Evolutionary conservation across 2,329 filamentous ascomycete species (phyloP).

Genomic region (Boeremia lycopersici): DNA sequence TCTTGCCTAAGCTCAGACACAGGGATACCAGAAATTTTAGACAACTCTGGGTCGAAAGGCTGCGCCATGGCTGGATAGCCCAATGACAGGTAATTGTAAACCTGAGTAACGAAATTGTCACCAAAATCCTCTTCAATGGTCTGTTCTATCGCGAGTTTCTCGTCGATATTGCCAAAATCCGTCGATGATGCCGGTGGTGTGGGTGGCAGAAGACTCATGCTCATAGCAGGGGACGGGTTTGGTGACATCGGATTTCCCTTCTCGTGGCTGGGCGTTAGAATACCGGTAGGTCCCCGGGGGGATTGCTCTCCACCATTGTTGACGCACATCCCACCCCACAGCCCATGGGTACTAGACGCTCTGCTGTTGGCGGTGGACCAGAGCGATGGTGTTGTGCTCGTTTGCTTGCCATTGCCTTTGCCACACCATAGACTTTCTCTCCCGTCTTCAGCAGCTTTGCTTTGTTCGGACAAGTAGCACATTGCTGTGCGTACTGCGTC

Average conservation of each 20-base stretch:
- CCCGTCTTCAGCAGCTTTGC: constrained; percentile 47
- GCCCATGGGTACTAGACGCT: constrained; percentile 63
- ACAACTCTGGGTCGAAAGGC: constrained; percentile 82
- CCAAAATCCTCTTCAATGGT: constrained; percentile 70
- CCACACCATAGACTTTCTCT: constrained; percentile 67
- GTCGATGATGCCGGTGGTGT: constrained; percentile 45
- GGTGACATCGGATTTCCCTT: constrained; percentile 51
- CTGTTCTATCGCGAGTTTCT: constrained; percentile 52
- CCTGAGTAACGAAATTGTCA: constrained; percentile 87
- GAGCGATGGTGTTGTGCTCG: constrained; percentile 41
- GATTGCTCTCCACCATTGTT: constrained; percentile 48
- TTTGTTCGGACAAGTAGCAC: constrained; percentile 58
- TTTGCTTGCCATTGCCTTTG: constrained; percentile 36
- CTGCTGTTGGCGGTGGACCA: constrained; percentile 49
- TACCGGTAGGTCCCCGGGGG: constrained; percentile 53
- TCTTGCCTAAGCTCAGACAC: constrained; percentile 73
- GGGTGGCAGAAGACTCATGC: constrained; percentile 40
- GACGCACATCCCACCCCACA: constrained; percentile 78
- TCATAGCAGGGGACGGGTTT: constrained; percentile 43
- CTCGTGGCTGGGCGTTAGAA: constrained; percentile 56
- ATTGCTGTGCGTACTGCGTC: constrained; percentile 57
- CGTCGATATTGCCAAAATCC: constrained; percentile 51
- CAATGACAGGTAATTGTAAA: constrained; percentile 94
- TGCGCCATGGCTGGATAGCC: constrained; percentile 88
- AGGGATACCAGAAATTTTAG: constrained; percentile 75